Conservation (phyloP, 768 basidiomycete genomes). For the Dictyophora rubrovolvata region DNA sequence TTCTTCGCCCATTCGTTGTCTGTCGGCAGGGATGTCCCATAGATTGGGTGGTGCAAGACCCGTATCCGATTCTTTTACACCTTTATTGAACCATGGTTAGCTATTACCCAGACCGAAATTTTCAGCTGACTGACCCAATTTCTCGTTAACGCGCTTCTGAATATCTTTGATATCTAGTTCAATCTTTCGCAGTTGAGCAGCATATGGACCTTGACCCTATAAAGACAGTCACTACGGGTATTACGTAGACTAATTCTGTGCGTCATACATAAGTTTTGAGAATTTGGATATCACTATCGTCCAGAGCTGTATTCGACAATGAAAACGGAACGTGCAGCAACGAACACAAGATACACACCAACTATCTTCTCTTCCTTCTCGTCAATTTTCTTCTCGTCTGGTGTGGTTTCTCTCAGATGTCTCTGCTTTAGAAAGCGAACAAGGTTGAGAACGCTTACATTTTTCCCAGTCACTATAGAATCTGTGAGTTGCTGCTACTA, state of each 20-base stretch:
- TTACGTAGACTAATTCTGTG: neutral
- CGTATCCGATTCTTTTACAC: slow-evolving; percentile 97
- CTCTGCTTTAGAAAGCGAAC: neutral
- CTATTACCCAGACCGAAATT: neutral
- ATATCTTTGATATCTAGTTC: slow-evolving; percentile 92
- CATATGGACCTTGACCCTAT: slow-evolving; percentile 99
- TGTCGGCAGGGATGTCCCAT: slow-evolving; percentile 94
- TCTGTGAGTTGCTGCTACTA: slow-evolving; percentile 7
- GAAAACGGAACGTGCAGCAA: neutral
- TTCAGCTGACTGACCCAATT: slow-evolving; percentile 54
- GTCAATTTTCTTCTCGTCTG: slow-evolving; percentile 80
- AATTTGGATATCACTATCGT: slow-evolving; percentile 98
- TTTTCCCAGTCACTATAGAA: slow-evolving; percentile 90
- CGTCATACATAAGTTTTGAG: slow-evolving; percentile 88
- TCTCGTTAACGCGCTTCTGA: slow-evolving; percentile 96
- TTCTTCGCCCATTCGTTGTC: slow-evolving; percentile 82
- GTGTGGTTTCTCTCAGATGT: slow-evolving; percentile 11
- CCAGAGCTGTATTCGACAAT: slow-evolving; percentile 51
- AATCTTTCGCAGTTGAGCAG: slow-evolving; percentile 73
- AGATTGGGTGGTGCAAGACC: slow-evolving; percentile 93
- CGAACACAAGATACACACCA: slow-evolving; percentile 33
- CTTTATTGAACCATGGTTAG: slow-evolving; percentile 24
- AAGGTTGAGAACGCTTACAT: slow-evolving; percentile 39
- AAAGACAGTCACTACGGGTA: neutral
- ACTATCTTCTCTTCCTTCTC: slow-evolving; percentile 94